These are phyloP conservation scores for Daedalea quercina DNA, from an alignment of 768 basidiomycete genomes.

Conservation along the genomic window DNA sequence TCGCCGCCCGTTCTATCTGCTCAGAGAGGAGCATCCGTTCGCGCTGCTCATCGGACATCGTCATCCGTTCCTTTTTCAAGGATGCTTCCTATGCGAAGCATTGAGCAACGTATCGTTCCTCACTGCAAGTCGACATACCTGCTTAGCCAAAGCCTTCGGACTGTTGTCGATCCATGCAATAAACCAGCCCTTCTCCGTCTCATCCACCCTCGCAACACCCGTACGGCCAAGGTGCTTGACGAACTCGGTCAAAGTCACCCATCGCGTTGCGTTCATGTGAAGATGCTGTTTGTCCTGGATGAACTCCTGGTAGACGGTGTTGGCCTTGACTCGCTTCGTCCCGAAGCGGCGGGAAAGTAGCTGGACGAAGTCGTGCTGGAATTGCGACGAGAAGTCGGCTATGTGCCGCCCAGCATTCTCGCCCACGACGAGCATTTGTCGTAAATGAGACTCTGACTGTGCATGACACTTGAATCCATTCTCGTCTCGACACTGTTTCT, in stretches of 20 bases:
- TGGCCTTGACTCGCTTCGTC: constrained; percentile 91
- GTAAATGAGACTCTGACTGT: constrained; percentile 81
- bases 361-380: constrained; percentile 89
- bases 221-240: constrained; percentile 79
- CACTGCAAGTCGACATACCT: constrained; percentile 37
- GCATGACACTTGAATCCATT: constrained; percentile 98
- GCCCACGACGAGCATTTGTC: constrained; percentile 96
- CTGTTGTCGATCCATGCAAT: constrained; percentile 96
- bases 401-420: constrained; percentile 92
- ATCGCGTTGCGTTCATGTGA: constrained; percentile 98
- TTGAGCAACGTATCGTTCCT: neutral
- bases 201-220: constrained; percentile 89
- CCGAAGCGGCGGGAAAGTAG: constrained; percentile 88
- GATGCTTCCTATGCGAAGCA: constrained; percentile 55
- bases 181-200: constrained; percentile 99
- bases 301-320: constrained; percentile 96
- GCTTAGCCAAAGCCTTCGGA: constrained; percentile 89
- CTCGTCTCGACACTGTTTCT: constrained; percentile 98
- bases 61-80: constrained; percentile 86
- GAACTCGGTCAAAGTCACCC: constrained; percentile 98
- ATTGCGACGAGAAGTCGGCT: constrained; percentile 78
- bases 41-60: constrained; percentile 90
- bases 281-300: constrained; percentile 90
- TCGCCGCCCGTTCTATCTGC: constrained; percentile 86
- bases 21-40: constrained; percentile 86